Conservation (phyloP, 2,329 filamentous ascomycete genomes). For the Colletotrichum cereale region DNA sequence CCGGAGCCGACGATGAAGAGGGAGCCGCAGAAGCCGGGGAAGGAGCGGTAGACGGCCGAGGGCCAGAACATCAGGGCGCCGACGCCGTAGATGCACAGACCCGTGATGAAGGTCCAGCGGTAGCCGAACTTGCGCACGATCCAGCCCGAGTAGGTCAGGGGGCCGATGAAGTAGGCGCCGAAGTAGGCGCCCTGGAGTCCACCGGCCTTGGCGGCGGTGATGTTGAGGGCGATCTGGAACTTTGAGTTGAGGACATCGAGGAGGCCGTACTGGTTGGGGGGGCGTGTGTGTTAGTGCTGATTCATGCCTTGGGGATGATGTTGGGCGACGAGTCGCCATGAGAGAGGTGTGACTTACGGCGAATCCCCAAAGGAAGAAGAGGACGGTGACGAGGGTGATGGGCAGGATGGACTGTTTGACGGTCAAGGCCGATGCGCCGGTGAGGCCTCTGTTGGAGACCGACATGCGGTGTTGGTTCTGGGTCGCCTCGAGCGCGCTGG, state of each 20-base stretch:
- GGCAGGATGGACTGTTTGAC: conserved; percentile 76
- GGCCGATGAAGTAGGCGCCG: conserved; percentile 56
- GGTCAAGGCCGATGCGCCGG: conserved; percentile 60
- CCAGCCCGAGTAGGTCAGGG: conserved; percentile 57
- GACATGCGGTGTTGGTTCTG: conserved; percentile 38
- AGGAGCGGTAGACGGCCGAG: conserved; percentile 65
- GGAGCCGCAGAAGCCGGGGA: conserved; percentile 70
- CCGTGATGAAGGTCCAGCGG: conserved; percentile 75
- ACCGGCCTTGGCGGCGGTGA: conserved; percentile 58
- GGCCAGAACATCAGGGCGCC: conserved; percentile 72
- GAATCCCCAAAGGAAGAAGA: conserved; percentile 67
- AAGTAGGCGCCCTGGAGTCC: conserved; percentile 66
- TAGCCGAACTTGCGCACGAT: conserved; percentile 76
- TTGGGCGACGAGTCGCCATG: too few relatives aligned
- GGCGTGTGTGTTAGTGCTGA: neutral
- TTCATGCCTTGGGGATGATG: too few relatives aligned
- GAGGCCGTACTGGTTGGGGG: conserved; percentile 41
- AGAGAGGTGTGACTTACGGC: conserved; percentile 43
- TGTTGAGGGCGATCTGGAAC: conserved; percentile 60
- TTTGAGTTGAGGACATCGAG: conserved; percentile 60
- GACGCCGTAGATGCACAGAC: conserved; percentile 66
- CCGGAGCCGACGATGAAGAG: conserved; percentile 61
- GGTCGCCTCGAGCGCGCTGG: conserved; percentile 41
- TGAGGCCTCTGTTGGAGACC: conserved; percentile 43
- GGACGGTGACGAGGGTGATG: conserved; percentile 66